Percentiles rank a stretch among this genome's conserved stretches.
Evolutionary conservation across 176 grass and related monocot genomes (phyloP).

Genomic region (Elymus sibiricus): DNA sequence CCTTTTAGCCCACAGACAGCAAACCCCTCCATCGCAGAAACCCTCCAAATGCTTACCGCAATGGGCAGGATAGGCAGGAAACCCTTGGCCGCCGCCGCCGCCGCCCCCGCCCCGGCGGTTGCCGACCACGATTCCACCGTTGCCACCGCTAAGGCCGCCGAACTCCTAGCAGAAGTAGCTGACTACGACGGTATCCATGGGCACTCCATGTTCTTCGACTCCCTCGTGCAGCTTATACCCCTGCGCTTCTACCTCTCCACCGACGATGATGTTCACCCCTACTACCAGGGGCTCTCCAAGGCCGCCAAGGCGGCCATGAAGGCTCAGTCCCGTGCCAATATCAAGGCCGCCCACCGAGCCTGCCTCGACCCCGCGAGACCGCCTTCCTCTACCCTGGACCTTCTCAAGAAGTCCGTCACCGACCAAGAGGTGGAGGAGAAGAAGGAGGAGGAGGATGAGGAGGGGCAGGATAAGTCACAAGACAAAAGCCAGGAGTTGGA

Average conservation of each 20-base stretch:
- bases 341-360: conserved; percentile 59
- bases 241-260: conserved; percentile 64
- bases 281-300: conserved; percentile 82
- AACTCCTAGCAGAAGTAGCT: conserved; percentile 27
- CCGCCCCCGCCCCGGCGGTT: too few relatives aligned
- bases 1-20: background rate
- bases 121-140: background rate
- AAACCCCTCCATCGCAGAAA: background rate
- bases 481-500: conserved; percentile 21
- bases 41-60: background rate
- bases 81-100: conserved; percentile 10
- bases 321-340: conserved; percentile 61
- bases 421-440: conserved; percentile 21
- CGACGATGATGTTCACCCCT: conserved; percentile 65
- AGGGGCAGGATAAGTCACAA: conserved; percentile 29
- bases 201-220: conserved; percentile 74
- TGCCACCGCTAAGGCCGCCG: conserved; percentile 25
- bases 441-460: too few relatives aligned
- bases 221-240: conserved; percentile 79
- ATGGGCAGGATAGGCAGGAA: conserved; percentile 51
- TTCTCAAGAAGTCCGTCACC: conserved; percentile 58
- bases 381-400: conserved; percentile 62
- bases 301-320: conserved; percentile 60
- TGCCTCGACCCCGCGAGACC: conserved; percentile 56
- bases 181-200: conserved; percentile 19